Conservation (phyloP, 345 rosid genomes). For the Salix viminalis region DNA sequence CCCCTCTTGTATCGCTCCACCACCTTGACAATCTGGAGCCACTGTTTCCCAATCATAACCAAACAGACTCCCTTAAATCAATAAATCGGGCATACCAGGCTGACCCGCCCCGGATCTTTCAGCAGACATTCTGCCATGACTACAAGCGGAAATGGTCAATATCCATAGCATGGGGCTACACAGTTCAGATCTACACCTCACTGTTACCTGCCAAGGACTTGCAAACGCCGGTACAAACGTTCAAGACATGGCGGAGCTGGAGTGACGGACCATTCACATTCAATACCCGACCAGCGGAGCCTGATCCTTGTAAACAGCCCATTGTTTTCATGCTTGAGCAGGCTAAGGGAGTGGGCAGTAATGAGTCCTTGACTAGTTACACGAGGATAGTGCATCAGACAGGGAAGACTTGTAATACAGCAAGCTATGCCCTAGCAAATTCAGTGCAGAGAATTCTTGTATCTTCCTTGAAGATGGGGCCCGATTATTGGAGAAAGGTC, state of each 20-base stretch:
- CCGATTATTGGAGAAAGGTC: constrained; percentile 65
- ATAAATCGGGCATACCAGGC: constrained; percentile 41
- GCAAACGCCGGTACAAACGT: constrained; percentile 59
- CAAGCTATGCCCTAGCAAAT: constrained; percentile 26
- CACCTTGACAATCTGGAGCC: constrained; percentile 57
- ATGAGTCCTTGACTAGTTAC: constrained; percentile 52
- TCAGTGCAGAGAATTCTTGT: constrained; percentile 45
- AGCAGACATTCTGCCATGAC: constrained; percentile 61
- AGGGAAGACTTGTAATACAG: constrained; percentile 35
- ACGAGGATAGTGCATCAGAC: constrained; percentile 13
- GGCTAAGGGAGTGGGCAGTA: constrained; percentile 37
- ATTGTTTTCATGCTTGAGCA: constrained; percentile 51
- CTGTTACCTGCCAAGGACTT: constrained; percentile 37
- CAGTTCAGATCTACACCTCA: constrained; percentile 56
- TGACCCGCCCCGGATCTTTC: constrained; percentile 68
- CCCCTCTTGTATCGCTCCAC: constrained; percentile 72
- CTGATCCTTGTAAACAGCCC: constrained; percentile 52
- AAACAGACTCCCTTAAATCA: constrained; percentile 39
- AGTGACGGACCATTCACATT: constrained; percentile 69
- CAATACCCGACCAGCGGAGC: constrained; percentile 44
- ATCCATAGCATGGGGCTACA: constrained; percentile 85
- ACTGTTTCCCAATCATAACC: constrained; percentile 51
- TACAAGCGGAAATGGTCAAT: constrained; percentile 55
- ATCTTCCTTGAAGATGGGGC: constrained; percentile 52
- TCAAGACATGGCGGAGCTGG: constrained; percentile 66